These are phyloP conservation scores for Licmophora abbreviata DNA, from an alignment of 108 stramenopile species.

Conservation along the genomic window DNA sequence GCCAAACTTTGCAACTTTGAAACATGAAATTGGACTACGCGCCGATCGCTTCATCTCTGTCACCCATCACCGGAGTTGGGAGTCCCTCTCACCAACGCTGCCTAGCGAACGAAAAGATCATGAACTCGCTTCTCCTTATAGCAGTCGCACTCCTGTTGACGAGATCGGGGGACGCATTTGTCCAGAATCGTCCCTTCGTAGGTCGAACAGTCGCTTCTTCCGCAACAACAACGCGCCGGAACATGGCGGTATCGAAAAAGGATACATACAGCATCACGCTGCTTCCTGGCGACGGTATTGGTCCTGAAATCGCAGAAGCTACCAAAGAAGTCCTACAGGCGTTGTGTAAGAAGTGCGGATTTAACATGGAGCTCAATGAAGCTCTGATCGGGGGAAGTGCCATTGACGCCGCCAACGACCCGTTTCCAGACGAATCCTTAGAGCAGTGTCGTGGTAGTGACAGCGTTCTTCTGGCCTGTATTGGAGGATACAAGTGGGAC, in stretches of 20 bases:
- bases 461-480: conserved; percentile 92
- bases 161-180: no score
- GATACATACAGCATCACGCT: conserved; percentile 81
- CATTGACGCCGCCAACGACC: conserved; percentile 86
- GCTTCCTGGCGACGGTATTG: conserved; percentile 88
- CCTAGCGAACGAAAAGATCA: no score
- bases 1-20: no score
- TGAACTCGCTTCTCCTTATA: no score
- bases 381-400: conserved; percentile 96
- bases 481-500: conserved; percentile 99
- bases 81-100: no score
- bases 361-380: conserved; percentile 84
- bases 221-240: no score
- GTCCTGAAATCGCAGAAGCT: conserved; percentile 90
- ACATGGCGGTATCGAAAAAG: conserved; percentile 67
- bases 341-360: conserved; percentile 50
- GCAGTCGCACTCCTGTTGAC: no score
- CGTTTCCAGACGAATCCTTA: conserved; percentile 89
- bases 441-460: conserved; percentile 81
- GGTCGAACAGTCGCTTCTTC: no score
- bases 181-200: no score
- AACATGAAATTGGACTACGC: no score
- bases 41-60: no score
- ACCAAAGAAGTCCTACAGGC: conserved; percentile 70
- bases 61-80: no score